A percentile compares a stretch with the other conserved stretches of the same genome.
phyloP scores from a whole-genome alignment of 805 yeast species.

The Millerozyma miso region DNA sequence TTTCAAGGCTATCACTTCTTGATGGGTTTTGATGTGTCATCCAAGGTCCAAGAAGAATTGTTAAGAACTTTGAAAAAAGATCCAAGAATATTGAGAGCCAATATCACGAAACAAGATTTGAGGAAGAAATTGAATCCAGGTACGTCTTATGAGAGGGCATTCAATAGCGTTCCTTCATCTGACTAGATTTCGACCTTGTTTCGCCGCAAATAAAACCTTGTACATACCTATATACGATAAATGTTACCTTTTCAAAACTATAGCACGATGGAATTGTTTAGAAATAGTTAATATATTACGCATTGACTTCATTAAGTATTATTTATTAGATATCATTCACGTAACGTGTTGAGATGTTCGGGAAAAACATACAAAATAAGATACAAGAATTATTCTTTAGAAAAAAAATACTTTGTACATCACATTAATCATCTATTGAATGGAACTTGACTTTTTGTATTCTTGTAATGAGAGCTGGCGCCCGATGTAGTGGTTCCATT shows the following conservation, averaged over 20 bases:
- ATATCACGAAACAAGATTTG: constrained; percentile 61
- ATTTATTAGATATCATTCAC: constrained; percentile 2
- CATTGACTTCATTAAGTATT: background rate
- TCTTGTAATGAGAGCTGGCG: constrained; percentile 1
- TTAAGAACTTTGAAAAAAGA: constrained; percentile 76
- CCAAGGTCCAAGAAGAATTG: constrained; percentile 83
- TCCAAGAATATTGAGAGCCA: constrained; percentile 84
- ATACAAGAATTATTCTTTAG: background rate
- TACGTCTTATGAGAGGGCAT: constrained; percentile 49
- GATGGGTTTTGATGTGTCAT: constrained; percentile 81
- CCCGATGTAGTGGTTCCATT: background rate
- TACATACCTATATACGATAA: background rate
- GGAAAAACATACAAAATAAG: background rate
- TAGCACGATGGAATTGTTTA: too few relatives aligned
- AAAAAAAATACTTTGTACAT: background rate
- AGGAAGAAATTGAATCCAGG: constrained; percentile 51
- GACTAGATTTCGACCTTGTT: background rate
- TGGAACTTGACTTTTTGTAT: constrained; percentile 1
- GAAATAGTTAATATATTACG: background rate
- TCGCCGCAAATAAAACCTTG: background rate
- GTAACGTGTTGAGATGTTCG: background rate
- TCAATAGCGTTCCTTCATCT: constrained; percentile 7
- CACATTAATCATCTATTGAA: constrained; percentile 1
- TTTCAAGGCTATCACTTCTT: constrained; percentile 87
- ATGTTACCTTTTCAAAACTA: too few relatives aligned